Base-by-base conservation (phyloP, 495 filamentous ascomycete species). In the Hypoxylon crocopeplum region DNA sequence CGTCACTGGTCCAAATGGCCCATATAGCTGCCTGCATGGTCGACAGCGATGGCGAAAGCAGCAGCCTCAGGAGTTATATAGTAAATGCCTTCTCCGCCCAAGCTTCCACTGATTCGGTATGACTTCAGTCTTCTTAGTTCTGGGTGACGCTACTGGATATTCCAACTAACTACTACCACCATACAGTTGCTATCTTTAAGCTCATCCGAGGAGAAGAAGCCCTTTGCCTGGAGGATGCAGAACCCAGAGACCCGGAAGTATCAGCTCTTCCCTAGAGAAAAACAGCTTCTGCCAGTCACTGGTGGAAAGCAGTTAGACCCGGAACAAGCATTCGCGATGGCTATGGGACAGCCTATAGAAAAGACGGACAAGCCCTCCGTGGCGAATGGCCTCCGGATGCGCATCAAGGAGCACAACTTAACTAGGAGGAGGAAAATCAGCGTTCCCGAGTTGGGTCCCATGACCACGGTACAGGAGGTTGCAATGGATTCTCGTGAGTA, bases 401-500 rank as follows among this genome's bases (percentile, higher is more conserved):
- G 76, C 20, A 75, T 79, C 59, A 83, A 81, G 61, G 77, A 84
- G 59, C 79, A 79, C 41, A 78, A 75, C 46, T 62, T 82, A 52
- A 76, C 69, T 37, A 76, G 82, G 55, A 72, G 84, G 56, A 75
- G 85, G 66, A 89, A 89, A 61, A 74, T 83, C 59, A 86, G 81
- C 66, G 80, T 85, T 5, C 79, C 85, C 8, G 87, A 88, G 45
- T 67, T 88, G 19, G 86, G 83, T 3, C 80, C 82, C 33, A 86
- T 88, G 84, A 84, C 84, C 4, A 88, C 85, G 2, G 84, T 88
- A 10, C 85, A 86, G 54, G 88, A 89, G 63, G 69, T 78, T 39
- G 72, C 81, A 34, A 84, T 90, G 78, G 88, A 91, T 71, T 90
- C 88, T 67, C 88, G 88, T 91, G 82, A 77, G 88, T 80, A 1